Base-by-base conservation (phyloP, 2,329 filamentous ascomycete genomes). In the Chrysoporthe puriensis region DNA sequence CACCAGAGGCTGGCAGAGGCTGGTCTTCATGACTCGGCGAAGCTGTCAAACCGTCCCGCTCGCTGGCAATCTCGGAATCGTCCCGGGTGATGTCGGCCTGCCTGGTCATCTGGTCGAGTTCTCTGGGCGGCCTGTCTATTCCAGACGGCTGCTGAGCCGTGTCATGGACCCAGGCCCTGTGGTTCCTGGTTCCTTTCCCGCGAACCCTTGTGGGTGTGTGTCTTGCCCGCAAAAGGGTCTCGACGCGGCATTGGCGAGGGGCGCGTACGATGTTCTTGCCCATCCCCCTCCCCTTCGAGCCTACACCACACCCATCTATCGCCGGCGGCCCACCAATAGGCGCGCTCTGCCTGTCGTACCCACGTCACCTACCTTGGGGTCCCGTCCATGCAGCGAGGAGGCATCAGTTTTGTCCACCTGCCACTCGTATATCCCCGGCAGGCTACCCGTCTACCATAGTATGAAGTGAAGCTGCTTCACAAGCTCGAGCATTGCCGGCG, bases 381-480 rank as follows among this genome's bases (percentile, higher is more conserved):
- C 59, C 59, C 63, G 59, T 44, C 66, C 44, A 66, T 59, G 63
- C 63, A 66, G 40, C 43, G 14, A 42, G 16, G 46, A 26, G 14
- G 44, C 59, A 40, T 63, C 56, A 4, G 60, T 16, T 16, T 18
- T 42, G 21, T 32, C 13, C 46, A 42, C 57, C 36, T 43, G 46
- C 57, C 46, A 26, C 40, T 64, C 42, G 54, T 62, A 46, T 52
- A 52, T 52, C 59, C 42, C 56, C 32, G 4, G 59, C 62, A 42
- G 16, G 58, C 59, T 36, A 21, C 56, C 58, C 63, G 64, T 63
- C 59, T 36, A 26, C 26, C 26, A 26, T 26, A 26, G 26, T 26
- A 26, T 26, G 26, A 26, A 26, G 26, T 70, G 69, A 67, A 69
- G 64, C 69, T 73, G 72, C 72, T 72, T 73, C 72, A 73, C 73